Conservation (phyloP, 345 rosid genomes). For the Syzygium jambos region DNA sequence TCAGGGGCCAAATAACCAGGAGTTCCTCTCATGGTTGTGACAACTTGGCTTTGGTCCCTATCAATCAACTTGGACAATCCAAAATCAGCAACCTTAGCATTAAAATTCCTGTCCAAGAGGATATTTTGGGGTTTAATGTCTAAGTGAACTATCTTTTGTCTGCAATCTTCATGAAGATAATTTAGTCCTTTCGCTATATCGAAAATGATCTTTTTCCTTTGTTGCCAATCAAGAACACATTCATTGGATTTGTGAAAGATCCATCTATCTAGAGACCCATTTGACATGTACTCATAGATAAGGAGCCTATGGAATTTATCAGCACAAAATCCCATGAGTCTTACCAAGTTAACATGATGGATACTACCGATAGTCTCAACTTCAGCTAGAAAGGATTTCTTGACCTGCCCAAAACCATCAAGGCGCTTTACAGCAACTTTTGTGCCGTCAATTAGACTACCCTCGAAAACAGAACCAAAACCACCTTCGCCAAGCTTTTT, state of each 20-base stretch:
- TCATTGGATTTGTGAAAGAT: slow-evolving; percentile 2
- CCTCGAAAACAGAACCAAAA: slow-evolving; percentile 22
- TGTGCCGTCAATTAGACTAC: slow-evolving; percentile 8
- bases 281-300: slow-evolving; percentile 18
- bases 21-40: slow-evolving; percentile 9
- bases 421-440: slow-evolving; percentile 26
- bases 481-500: slow-evolving; percentile 24
- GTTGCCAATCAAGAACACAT: slow-evolving; percentile 9
- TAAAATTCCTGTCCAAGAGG: slow-evolving; percentile 12
- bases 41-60: slow-evolving; percentile 8
- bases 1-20: slow-evolving; percentile 15
- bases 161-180: slow-evolving; percentile 25
- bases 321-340: slow-evolving; percentile 18
- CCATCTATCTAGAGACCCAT: slow-evolving; percentile 22
- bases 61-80: slow-evolving; percentile 11
- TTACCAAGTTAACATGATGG: slow-evolving; percentile 24
- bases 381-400: slow-evolving; percentile 20
- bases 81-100: slow-evolving; percentile 17
- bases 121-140: slow-evolving; percentile 20
- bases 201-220: slow-evolving; percentile 18
- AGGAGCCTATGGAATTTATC: slow-evolving; percentile 20
- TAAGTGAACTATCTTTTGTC: slow-evolving; percentile 17
- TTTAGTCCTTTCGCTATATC: slow-evolving; percentile 21
- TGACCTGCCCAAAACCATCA: slow-evolving; percentile 7
- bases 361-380: slow-evolving; percentile 19